These are phyloP conservation scores for Aspergillus calidoustus DNA, from an alignment of 2,329 filamentous ascomycete genomes.

Conservation along the genomic window DNA sequence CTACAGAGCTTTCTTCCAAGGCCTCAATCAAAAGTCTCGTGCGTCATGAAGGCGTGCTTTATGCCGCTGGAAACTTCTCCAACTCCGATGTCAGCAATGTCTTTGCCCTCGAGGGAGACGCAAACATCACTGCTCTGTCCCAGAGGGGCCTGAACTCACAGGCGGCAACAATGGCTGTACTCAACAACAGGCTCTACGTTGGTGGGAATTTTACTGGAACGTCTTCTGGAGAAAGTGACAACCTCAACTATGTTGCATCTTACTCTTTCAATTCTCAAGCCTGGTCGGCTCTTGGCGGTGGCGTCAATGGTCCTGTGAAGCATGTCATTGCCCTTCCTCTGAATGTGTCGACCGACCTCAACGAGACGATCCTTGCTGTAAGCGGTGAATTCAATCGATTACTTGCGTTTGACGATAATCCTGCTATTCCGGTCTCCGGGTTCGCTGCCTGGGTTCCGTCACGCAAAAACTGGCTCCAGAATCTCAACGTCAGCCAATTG, in stretches of 20 bases:
- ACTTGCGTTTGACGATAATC: slow-evolving; percentile 66
- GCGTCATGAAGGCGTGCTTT: slow-evolving; percentile 67
- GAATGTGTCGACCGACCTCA: slow-evolving; percentile 71
- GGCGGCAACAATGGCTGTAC: slow-evolving; percentile 72
- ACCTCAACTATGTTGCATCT: slow-evolving; percentile 74
- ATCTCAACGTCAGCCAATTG: slow-evolving; percentile 68
- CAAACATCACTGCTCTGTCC: slow-evolving; percentile 64
- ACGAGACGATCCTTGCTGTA: slow-evolving; percentile 76
- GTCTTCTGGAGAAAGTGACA: slow-evolving; percentile 61
- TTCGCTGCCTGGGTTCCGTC: slow-evolving; percentile 94
- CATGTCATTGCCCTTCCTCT: slow-evolving; percentile 76
- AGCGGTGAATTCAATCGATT: slow-evolving; percentile 80
- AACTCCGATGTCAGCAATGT: slow-evolving; percentile 72
- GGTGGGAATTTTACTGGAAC: slow-evolving; percentile 86
- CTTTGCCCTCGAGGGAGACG: slow-evolving; percentile 67
- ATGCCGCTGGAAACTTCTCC: slow-evolving; percentile 84
- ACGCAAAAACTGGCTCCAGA: slow-evolving; percentile 82
- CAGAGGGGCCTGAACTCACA: slow-evolving; percentile 78
- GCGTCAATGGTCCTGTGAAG: slow-evolving; percentile 78
- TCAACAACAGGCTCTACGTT: slow-evolving; percentile 72
- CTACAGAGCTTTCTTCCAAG: slow-evolving; percentile 67
- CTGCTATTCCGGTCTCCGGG: slow-evolving; percentile 67
- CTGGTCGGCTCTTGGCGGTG: slow-evolving; percentile 82
- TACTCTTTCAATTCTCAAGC: slow-evolving; percentile 71
- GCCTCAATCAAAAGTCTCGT: slow-evolving; percentile 74